Evolutionary conservation across 1,284 basidiomycete genomes (phyloP).

Genomic region (Trametes polyzona): DNA sequence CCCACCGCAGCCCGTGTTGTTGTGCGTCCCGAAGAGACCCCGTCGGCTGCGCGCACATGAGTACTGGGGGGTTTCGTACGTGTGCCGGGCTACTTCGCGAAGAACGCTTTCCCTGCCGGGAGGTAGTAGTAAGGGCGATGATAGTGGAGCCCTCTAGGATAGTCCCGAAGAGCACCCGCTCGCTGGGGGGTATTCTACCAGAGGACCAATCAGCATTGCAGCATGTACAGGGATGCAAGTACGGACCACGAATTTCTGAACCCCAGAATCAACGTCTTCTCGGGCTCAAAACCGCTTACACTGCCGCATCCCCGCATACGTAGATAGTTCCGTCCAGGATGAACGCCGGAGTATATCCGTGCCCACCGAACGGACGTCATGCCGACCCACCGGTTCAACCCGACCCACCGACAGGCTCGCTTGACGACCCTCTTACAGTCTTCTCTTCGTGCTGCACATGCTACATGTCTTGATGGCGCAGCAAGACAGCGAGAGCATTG

Average conservation of each 20-base stretch:
- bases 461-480: too few species aligned
- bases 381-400: conserved; percentile 5
- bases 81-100: background rate
- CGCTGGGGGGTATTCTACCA: background rate
- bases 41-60: conserved; percentile 15
- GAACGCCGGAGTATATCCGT: conserved; percentile 16
- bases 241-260: background rate
- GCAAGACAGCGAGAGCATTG: too few species aligned
- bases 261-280: conserved; percentile 13
- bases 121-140: conserved; percentile 3
- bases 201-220: conserved; percentile 3
- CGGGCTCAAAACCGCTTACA: background rate
- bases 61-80: background rate
- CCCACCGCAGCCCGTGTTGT: background rate
- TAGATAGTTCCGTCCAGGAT: background rate
- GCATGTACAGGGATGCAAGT: background rate
- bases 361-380: conserved; percentile 1
- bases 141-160: conserved; percentile 6
- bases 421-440: background rate
- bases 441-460: background rate
- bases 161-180: conserved; percentile 16
- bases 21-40: conserved; percentile 16
- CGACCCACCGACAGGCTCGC: conserved; percentile 7
- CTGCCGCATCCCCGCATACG: conserved; percentile 9
- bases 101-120: background rate